Conservation (phyloP, 805 yeast genomes). For the Wickerhamomyces sydowiorum region DNA sequence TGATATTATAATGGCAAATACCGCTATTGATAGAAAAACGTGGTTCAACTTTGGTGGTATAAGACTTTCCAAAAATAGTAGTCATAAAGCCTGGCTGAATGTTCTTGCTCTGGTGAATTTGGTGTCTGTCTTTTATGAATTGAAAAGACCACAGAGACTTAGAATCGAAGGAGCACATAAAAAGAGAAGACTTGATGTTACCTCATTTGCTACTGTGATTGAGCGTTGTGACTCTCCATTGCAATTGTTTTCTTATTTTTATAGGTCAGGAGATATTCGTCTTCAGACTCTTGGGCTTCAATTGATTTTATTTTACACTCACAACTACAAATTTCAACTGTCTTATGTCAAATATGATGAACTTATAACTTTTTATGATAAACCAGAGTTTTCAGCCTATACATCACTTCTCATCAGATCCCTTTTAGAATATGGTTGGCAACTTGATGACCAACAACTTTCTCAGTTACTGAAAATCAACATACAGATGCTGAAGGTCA, state of each 20-base stretch:
- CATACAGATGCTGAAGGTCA: slow-evolving; percentile 27
- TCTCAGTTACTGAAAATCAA: slow-evolving; percentile 24
- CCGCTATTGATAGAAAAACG: not conserved
- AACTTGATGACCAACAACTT: slow-evolving; percentile 9
- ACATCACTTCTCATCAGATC: slow-evolving; percentile 11
- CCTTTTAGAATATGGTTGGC: slow-evolving; percentile 16
- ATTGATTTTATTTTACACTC: slow-evolving; percentile 22
- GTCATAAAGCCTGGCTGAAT: slow-evolving; percentile 32
- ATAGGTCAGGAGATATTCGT: not conserved
- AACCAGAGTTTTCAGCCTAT: slow-evolving; percentile 9
- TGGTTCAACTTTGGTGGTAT: slow-evolving; percentile 18
- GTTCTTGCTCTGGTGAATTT: slow-evolving; percentile 25
- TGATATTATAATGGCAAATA: slow-evolving; percentile 11
- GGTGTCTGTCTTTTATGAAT: not conserved
- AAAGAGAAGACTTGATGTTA: slow-evolving; percentile 26
- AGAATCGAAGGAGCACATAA: slow-evolving; percentile 8
- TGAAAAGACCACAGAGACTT: not conserved
- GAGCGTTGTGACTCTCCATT: slow-evolving; percentile 21
- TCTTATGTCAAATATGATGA: slow-evolving; percentile 2
- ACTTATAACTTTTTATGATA: slow-evolving; percentile 11
- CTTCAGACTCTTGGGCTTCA: slow-evolving; percentile 20
- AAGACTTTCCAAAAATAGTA: not conserved
- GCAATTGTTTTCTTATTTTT: slow-evolving; percentile 16
- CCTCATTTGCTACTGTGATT: slow-evolving; percentile 18
- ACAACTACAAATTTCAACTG: slow-evolving; percentile 5